Base-by-base conservation (phyloP, 257 asterid genomes). In the Penstemon eatonii region DNA sequence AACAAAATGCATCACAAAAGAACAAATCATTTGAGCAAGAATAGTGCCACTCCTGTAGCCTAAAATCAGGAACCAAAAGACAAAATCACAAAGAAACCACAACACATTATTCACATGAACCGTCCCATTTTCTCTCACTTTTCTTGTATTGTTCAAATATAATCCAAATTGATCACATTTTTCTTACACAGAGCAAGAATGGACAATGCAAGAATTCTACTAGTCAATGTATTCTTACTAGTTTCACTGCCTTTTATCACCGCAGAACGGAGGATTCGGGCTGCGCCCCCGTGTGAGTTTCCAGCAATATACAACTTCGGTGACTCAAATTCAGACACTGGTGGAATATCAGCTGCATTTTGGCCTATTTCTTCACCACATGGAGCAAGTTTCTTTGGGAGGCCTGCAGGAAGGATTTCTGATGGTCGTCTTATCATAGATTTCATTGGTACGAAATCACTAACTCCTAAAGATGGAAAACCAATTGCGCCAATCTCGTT, bases 361-460 rank as follows among this genome's bases (percentile, higher is more conserved):
- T 68, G 66, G 7, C 85, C 87, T 6, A 49, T 72, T 60, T 73
- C 81, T 0, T 54, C 79, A 3, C 90, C 94, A 0, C 70, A 68
- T 38, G 90, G 90, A 47, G 44, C 38, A 45, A 82, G 73, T 38
- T 86, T 72, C 88, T 86, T 86, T 13, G 57, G 56, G 0, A 62
- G 67, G 60, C 89, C 89, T 1, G 79, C 83, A 0, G 88, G 90
- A 11, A 68, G 90, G 58, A 66, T 38, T 19, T 72, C 78, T n/a
- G 93, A 86, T 60, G 90, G 93, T 13, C 85, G 88, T 63, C 88
- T 86, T 41, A 76, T 84, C 68, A 69, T 86, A 25, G 89, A 86
- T 75, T 84, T 84, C 68, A 75, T 82, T 2, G 89, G 87, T 86
- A 74, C 41, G 65, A 8, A 38, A 37, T 59, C 45, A 25, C 2